Evolutionary conservation across 2,329 filamentous ascomycete species (phyloP), one percentile per base, ranked within the genome.

Genomic region (Plenodomus tracheiphilus): DNA sequence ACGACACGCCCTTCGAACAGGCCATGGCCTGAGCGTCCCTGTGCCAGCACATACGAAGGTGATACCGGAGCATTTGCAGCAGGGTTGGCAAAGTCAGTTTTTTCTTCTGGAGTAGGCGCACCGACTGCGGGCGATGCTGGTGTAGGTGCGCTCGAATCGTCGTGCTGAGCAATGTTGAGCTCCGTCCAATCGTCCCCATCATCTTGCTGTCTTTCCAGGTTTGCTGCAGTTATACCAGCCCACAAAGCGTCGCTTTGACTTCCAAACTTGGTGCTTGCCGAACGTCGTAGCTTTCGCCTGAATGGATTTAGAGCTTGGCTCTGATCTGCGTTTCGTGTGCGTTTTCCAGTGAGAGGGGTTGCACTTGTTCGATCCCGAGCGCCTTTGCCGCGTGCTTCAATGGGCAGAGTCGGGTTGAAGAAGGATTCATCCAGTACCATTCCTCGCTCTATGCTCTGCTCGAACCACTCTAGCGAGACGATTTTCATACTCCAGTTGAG

Each of bases 391-490:
- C 91, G 87, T 64, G 91, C 79, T 56, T 87, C 83, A 6, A 67
- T 57, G 0, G 89, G 85, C 16, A 93, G 70, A 20, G 82, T 76
- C 2, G 91, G 92, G 66, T 95, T 86, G 71, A 95, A 99, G 51
- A 84, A 84, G n/a, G 78, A 74, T 70, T 97, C 94, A 46, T 97
- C 89, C 17, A 99, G 77, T 17, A 92, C 88, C 91, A 99, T 94
- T 47, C 91, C 91, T 54, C 94, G 83, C 56, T 88, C 82, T 50
- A 94, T 73, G 63, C 89, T 93, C 65, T 97, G 89, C 42, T 85
- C 77, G 32, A 97, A 81, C 94, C 94, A 99, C 66, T 91, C 86
- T 28, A 89, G 71, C 1, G 88, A 86, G 19, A 99, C 91, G 19
- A 91, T 84, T 43, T 84, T 84, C 58, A 96, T 83, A 39, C 81